Conservation (phyloP, 345 rosid genomes). For the Acer negundo region DNA sequence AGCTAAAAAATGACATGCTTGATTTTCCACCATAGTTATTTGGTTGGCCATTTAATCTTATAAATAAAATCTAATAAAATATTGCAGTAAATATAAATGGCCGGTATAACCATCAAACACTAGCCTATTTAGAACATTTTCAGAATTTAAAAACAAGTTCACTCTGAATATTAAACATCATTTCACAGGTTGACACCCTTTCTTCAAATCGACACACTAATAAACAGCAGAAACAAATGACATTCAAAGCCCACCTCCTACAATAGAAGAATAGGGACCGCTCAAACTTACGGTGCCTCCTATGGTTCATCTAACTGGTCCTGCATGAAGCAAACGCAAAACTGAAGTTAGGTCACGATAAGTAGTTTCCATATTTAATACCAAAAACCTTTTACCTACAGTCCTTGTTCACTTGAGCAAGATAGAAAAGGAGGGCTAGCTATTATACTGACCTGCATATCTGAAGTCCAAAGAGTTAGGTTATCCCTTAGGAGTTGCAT, state of each 20-base stretch:
- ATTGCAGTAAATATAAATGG: slow-evolving; percentile 5
- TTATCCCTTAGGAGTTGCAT: slow-evolving; percentile 96
- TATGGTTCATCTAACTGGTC: slow-evolving; percentile 82
- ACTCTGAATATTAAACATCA: slow-evolving; percentile 21
- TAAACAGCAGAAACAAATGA: slow-evolving; percentile 42
- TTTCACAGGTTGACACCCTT: slow-evolving; percentile 12
- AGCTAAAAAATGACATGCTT: not conserved
- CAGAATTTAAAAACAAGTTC: slow-evolving; percentile 23
- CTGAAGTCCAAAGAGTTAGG: slow-evolving; percentile 98
- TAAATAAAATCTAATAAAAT: not conserved
- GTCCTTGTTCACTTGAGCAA: not conserved
- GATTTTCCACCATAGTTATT: not conserved
- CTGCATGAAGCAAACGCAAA: slow-evolving; percentile 35
- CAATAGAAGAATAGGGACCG: slow-evolving; percentile 45
- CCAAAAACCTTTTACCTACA: not conserved
- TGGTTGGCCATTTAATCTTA: not conserved
- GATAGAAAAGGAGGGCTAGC: not conserved
- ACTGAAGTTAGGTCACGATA: not conserved
- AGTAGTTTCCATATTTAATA: not conserved
- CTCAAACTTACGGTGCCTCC: slow-evolving; percentile 21
- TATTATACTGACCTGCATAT: slow-evolving; percentile 62
- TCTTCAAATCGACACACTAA: slow-evolving; percentile 30
- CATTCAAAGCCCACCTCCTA: slow-evolving; percentile 78
- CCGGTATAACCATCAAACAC: slow-evolving; percentile 12
- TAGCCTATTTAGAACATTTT: slow-evolving; percentile 21